Evolutionary conservation across 306 rosid species (phyloP).

Genomic region (Fragaria ananassa): DNA sequence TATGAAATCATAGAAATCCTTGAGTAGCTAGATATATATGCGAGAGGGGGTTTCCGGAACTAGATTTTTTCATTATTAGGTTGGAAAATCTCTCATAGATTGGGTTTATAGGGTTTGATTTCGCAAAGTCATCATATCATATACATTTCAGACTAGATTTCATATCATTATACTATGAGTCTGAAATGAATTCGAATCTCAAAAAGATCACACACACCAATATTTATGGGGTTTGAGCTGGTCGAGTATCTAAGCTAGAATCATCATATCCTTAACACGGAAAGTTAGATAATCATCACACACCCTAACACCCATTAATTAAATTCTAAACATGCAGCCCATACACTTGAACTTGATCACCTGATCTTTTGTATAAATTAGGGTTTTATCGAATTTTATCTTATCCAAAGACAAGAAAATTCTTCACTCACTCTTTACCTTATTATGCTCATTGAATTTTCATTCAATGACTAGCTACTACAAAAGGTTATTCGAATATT

Average conservation of each 20-base stretch:
- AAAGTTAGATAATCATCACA: background rate
- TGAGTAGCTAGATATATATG: background rate
- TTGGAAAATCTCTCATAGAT: background rate
- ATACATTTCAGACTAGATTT: constrained; percentile 2
- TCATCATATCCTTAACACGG: background rate
- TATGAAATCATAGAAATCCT: background rate
- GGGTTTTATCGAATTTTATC: background rate
- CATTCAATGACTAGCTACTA: background rate
- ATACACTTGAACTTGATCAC: background rate
- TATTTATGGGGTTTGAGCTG: background rate
- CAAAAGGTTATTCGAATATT: background rate
- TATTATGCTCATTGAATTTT: background rate
- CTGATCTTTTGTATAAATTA: background rate
- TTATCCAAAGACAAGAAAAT: background rate
- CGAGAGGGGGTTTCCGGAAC: background rate
- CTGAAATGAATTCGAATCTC: background rate
- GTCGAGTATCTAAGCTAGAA: background rate
- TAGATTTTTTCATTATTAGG: background rate
- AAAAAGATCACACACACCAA: constrained; percentile 7
- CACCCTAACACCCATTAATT: background rate
- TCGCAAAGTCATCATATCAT: background rate
- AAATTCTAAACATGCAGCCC: background rate
- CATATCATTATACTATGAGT: background rate
- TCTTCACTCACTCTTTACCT: background rate
- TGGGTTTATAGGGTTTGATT: background rate